These are phyloP conservation scores for Phyllosticta citrichinensis DNA, from an alignment of 2,329 filamentous ascomycete species.

Conservation along the genomic window DNA sequence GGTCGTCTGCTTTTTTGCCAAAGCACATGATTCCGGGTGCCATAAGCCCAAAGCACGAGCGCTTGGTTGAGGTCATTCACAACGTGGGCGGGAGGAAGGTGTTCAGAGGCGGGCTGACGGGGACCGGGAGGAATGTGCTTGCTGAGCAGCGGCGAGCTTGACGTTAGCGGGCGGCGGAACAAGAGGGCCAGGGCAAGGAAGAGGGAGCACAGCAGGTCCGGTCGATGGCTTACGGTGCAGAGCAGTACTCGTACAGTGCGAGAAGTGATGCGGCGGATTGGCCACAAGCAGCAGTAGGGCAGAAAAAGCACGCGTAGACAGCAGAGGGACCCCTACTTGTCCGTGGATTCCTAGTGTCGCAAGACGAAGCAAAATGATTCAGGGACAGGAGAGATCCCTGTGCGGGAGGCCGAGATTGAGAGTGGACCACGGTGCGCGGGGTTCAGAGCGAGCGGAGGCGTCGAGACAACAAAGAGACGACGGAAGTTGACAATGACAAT, in stretches of 20 bases:
- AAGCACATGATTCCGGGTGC: conserved; percentile 38
- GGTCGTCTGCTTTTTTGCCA: conserved; percentile 39
- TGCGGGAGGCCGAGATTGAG: not conserved
- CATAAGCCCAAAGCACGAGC: conserved; percentile 10
- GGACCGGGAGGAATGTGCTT: not conserved
- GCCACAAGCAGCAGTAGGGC: not conserved
- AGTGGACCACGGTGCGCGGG: not conserved
- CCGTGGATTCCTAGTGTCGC: not conserved
- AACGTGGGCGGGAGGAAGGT: not conserved
- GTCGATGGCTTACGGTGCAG: not conserved
- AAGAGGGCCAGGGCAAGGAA: not conserved
- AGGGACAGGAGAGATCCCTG: not conserved
- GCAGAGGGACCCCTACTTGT: not conserved
- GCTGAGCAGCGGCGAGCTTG: not conserved
- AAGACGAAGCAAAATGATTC: not conserved
- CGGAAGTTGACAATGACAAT: not conserved
- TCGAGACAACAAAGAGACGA: not conserved
- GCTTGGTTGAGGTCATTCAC: not conserved
- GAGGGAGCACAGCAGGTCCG: not conserved
- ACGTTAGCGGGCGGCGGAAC: not conserved
- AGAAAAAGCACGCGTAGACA: not conserved
- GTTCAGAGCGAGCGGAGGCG: not conserved
- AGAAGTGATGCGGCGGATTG: not conserved
- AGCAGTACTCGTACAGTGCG: not conserved
- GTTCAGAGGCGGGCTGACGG: not conserved